phyloP scores from a whole-genome alignment of 2,329 filamentous ascomycete species.

The Colletotrichum sublineola region DNA sequence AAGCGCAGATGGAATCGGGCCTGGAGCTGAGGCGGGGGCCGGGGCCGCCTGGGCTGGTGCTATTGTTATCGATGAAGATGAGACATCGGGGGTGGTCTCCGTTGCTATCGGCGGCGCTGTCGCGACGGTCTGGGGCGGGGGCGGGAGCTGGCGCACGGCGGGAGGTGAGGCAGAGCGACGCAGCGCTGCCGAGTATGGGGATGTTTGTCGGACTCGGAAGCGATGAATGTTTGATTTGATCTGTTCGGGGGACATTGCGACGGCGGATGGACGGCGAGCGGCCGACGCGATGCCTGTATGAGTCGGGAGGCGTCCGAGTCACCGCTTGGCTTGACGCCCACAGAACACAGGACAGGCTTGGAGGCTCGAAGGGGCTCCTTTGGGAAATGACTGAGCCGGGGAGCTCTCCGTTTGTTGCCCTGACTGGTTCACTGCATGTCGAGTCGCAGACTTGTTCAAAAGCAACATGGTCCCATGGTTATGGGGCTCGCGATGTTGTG shows the following conservation, averaged over 20 bases:
- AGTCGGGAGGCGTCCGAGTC: slow-evolving; percentile 21
- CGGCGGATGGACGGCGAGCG: slow-evolving; percentile 25
- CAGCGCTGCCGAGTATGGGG: slow-evolving; percentile 38
- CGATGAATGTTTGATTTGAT: slow-evolving; percentile 47
- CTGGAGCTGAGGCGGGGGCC: background rate
- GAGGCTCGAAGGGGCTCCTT: background rate
- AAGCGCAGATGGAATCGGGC: slow-evolving; percentile 16
- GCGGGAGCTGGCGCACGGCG: slow-evolving; percentile 20
- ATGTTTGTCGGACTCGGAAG: slow-evolving; percentile 47
- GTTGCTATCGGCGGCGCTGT: background rate
- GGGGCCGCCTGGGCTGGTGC: background rate
- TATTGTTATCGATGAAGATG: slow-evolving; percentile 9
- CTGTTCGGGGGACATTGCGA: slow-evolving; percentile 41
- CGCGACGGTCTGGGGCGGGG: slow-evolving; percentile 9
- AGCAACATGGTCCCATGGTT: background rate
- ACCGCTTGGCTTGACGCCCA: slow-evolving; percentile 18
- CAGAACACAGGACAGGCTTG: slow-evolving; percentile 9
- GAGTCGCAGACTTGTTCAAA: background rate
- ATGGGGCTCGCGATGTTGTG: slow-evolving; percentile 2
- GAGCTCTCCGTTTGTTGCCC: slow-evolving; percentile 7
- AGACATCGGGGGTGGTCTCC: slow-evolving; percentile 13
- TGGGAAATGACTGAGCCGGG: slow-evolving; percentile 11
- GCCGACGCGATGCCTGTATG: slow-evolving; percentile 34
- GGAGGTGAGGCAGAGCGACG: slow-evolving; percentile 45
- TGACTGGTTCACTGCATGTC: slow-evolving; percentile 6